phyloP scores from a whole-genome alignment of 352 stramenopile genomes.

The Phytophthora pinifolia region DNA sequence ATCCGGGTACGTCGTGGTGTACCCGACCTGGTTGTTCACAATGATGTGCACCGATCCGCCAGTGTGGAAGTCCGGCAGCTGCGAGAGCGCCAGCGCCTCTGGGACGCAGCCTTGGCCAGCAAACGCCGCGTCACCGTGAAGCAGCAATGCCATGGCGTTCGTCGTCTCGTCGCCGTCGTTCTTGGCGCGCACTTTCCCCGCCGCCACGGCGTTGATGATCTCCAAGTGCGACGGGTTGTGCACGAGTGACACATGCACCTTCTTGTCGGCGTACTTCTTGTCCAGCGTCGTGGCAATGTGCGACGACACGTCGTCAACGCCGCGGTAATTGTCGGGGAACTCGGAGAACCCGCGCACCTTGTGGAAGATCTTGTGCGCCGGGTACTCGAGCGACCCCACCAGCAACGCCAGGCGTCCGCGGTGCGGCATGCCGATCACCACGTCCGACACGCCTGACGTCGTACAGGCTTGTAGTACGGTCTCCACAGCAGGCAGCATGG shows the following conservation, averaged over 20 bases:
- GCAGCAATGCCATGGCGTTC: slow-evolving; percentile 75
- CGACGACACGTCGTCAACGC: slow-evolving; percentile 84
- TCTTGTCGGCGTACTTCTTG: slow-evolving; percentile 55
- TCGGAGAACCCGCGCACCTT: slow-evolving; percentile 80
- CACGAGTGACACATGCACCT: slow-evolving; percentile 83
- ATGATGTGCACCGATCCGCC: slow-evolving; percentile 84
- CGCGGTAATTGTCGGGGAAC: slow-evolving; percentile 56
- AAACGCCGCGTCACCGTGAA: slow-evolving; percentile 90
- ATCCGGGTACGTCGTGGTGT: slow-evolving; percentile 86
- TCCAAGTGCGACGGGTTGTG: slow-evolving; percentile 89
- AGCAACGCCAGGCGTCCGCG: slow-evolving; percentile 79
- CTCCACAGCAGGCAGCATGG: slow-evolving; percentile 77
- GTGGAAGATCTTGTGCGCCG: slow-evolving; percentile 80
- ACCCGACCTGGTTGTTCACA: slow-evolving; percentile 91
- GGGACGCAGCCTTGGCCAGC: slow-evolving; percentile 83
- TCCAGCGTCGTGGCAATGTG: slow-evolving; percentile 82
- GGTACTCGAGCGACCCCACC: slow-evolving; percentile 77
- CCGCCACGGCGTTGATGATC: slow-evolving; percentile 86
- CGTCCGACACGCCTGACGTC: slow-evolving; percentile 51
- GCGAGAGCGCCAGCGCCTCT: slow-evolving; percentile 72
- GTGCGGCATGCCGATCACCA: slow-evolving; percentile 89
- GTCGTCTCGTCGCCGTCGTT: slow-evolving; percentile 44
- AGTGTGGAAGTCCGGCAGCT: slow-evolving; percentile 77
- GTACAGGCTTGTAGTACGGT: slow-evolving; percentile 64
- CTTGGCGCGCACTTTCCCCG: slow-evolving; percentile 85